phyloP scores from a whole-genome alignment of 208 protist genomes.

The Leishmania turanica region DNA sequence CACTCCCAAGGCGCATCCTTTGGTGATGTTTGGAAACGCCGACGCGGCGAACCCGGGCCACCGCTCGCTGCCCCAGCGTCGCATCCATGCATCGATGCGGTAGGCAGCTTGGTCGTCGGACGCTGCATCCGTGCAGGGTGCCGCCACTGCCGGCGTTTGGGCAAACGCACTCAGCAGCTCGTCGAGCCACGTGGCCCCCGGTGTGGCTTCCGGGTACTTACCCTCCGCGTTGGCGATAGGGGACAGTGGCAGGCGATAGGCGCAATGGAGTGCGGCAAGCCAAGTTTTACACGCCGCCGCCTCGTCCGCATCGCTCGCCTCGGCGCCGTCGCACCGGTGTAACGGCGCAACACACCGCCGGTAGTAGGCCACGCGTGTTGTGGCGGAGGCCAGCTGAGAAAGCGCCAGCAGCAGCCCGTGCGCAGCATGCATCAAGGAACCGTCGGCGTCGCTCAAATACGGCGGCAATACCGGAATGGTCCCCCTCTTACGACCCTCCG shows the following conservation, averaged over 20 bases:
- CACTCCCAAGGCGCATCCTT: constrained; percentile 22
- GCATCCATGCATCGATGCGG: constrained; percentile 26
- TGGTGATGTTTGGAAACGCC: constrained; percentile 19
- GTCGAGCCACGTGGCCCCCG: constrained; percentile 52
- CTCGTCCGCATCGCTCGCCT: constrained; percentile 2
- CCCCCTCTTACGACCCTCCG: not conserved
- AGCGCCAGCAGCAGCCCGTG: constrained; percentile 15
- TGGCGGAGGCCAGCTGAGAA: constrained; percentile 6
- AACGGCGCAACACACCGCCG: constrained; percentile 3
- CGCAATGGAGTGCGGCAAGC: constrained; percentile 42
- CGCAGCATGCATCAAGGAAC: constrained; percentile 2
- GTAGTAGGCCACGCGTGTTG: constrained; percentile 21
- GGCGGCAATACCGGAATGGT: constrained; percentile 19
- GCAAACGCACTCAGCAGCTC: constrained; percentile 40
- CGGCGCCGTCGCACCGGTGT: not conserved
- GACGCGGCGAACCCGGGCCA: constrained; percentile 19
- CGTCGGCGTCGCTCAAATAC: not conserved
- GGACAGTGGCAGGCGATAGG: constrained; percentile 66
- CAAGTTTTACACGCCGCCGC: constrained; percentile 42
- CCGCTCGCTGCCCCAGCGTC: constrained; percentile 20
- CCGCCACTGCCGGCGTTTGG: constrained; percentile 12
- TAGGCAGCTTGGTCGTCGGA: not conserved
- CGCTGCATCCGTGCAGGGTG: not conserved
- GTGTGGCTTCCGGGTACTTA: constrained; percentile 37
- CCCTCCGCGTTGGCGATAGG: constrained; percentile 69